Base-by-base conservation (phyloP, 2,329 filamentous ascomycete species). In the Claviceps quebecensis region DNA sequence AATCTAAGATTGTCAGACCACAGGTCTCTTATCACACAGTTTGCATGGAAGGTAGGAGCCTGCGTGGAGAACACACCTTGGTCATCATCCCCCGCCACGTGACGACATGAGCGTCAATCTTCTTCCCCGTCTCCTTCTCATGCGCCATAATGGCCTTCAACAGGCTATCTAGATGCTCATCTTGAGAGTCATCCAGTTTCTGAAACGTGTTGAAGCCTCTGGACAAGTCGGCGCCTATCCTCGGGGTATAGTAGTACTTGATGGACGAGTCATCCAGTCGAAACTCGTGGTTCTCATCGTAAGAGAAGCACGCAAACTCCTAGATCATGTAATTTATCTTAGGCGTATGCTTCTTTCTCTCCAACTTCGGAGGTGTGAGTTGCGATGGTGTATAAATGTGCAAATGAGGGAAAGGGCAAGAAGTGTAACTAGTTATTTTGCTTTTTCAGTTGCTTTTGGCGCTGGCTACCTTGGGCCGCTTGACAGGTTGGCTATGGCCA, bases 81-180 rank as follows among this genome's bases (percentile, higher is more conserved):
- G 93, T 97, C 84, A 98, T 90, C 88, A 97, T 96, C 39, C 93
- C 93, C 61, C 93, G 76, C 91, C 91, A 98, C 1, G 91, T 97
- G 49, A 97, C 76, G 45, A 97, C 65, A 59, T 95, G 81, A 2
- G 85, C 84, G 55, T 89, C 82, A 36, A 84, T 81, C 61, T 77
- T 83, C 60, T 78, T 74, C 2, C 78, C 77, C 0, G 76, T 79
- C 57, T 81, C 73, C 64, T 82, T 74, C 67, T 97, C 93, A 57
- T 87, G 74, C 26, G 77, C 76, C 47, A 81, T 73, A 45, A 98
- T 80, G 1, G 89, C 84, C 54, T 80, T 82, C 22, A 98, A 72
- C 34, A 98, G 72, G 54, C 85, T 84, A 61, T 94, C 86, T 3
- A 98, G 72, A 67, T 98, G 93, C 59, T 93, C 87, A 65, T 95